Percentiles rank a stretch among this genome's conserved stretches.
Evolutionary conservation across 805 yeast species (phyloP).

Genomic region (Cyberlindnera bimundalis): DNA sequence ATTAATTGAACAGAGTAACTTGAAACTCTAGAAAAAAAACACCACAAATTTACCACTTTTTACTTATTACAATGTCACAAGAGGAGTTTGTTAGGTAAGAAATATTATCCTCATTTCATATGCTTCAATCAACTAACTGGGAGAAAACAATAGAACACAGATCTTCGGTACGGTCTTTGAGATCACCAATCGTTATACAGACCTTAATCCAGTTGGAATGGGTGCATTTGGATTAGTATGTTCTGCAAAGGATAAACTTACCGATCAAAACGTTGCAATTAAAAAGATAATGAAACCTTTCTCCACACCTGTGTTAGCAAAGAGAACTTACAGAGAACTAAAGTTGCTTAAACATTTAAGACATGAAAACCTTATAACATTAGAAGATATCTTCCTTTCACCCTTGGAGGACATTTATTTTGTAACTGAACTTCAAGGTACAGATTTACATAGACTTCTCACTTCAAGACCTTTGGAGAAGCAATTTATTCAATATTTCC

Average conservation of each 20-base stretch:
- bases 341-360: slow-evolving; percentile 88
- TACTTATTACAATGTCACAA: slow-evolving; percentile 7
- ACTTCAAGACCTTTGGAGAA: slow-evolving; percentile 92
- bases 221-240: slow-evolving; percentile 99
- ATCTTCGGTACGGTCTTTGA: slow-evolving; percentile 95
- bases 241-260: slow-evolving; percentile 88
- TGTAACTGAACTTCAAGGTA: slow-evolving; percentile 95
- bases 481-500: slow-evolving; percentile 94
- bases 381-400: slow-evolving; percentile 89
- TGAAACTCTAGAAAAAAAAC: too few relatives aligned
- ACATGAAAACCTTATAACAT: slow-evolving; percentile 90
- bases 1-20: too few relatives aligned
- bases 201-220: slow-evolving; percentile 97
- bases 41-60: too few relatives aligned
- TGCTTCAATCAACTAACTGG: too few relatives aligned
- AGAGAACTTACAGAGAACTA: slow-evolving; percentile 93
- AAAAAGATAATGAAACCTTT: slow-evolving; percentile 98
- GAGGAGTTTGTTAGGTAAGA: slow-evolving; percentile 12
- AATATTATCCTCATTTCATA: too few relatives aligned
- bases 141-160: slow-evolving; percentile 82
- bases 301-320: slow-evolving; percentile 89
- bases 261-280: slow-evolving; percentile 92
- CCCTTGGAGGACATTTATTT: slow-evolving; percentile 95
- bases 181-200: slow-evolving; percentile 84
- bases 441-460: slow-evolving; percentile 87